These are phyloP conservation scores for Fusarium redolens DNA, from an alignment of 2,329 filamentous ascomycete genomes.

Conservation along the genomic window DNA sequence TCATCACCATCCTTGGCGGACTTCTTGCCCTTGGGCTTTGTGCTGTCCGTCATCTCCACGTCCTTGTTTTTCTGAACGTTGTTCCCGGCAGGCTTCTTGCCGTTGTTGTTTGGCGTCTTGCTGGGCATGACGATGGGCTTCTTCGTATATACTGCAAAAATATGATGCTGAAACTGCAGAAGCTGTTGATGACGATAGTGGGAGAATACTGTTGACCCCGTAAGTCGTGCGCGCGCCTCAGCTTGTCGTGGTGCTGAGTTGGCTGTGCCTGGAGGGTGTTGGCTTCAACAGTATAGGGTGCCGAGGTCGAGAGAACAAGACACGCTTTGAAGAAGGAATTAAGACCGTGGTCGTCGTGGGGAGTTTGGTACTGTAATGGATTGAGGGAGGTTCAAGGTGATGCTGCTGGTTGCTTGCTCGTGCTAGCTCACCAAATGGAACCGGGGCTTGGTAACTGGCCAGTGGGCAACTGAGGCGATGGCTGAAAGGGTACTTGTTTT, in stretches of 20 bases:
- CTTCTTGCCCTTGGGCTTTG: conserved; percentile 76
- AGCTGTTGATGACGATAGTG: conserved; percentile 34
- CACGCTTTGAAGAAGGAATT: conserved; percentile 8
- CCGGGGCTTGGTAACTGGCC: conserved; percentile 38
- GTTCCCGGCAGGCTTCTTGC: conserved; percentile 77
- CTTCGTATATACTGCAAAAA: conserved; percentile 11
- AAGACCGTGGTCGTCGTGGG: conserved; percentile 11
- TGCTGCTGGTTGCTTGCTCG: conserved; percentile 33
- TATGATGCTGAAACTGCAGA: conserved; percentile 23
- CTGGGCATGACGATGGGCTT: conserved; percentile 68
- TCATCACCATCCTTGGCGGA: conserved; percentile 74
- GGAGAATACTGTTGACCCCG: conserved; percentile 23
- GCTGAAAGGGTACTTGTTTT: conserved; percentile 33
- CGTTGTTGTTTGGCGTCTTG: conserved; percentile 78
- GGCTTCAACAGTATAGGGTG: conserved; percentile 11
- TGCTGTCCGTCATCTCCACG: conserved; percentile 76
- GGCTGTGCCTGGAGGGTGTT: conserved; percentile 1
- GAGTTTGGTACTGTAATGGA: conserved; percentile 20
- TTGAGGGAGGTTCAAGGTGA: conserved; percentile 32
- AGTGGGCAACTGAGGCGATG: conserved; percentile 33
- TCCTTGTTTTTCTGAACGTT: conserved; percentile 71
- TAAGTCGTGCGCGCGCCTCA: conserved; percentile 44
- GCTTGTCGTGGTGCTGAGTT: conserved; percentile 38
- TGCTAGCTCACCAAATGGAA: conserved; percentile 39
- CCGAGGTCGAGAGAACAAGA: background rate